Conservation (phyloP, 1,139 yeast species). For the Sugiyamaella novakii region DNA sequence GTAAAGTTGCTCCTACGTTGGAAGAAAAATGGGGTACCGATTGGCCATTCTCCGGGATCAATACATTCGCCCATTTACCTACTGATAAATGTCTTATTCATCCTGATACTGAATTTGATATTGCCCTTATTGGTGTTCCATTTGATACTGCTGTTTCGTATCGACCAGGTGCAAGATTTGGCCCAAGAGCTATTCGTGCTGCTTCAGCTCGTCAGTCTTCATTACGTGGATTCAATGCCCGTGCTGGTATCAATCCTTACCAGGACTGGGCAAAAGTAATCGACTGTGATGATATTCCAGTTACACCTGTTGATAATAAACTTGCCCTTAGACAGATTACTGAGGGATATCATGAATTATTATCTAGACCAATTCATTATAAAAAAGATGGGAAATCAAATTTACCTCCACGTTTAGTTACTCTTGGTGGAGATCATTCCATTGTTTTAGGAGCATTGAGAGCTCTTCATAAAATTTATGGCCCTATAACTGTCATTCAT, state of each 20-base stretch:
- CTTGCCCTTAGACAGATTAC: constrained; percentile 74
- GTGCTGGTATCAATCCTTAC: constrained; percentile 68
- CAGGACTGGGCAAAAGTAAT: constrained; percentile 56
- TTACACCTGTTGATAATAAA: constrained; percentile 76
- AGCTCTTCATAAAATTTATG: constrained; percentile 59
- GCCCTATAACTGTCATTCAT: constrained; percentile 69
- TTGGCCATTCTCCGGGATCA: constrained; percentile 32
- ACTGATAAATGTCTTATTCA: constrained; percentile 59
- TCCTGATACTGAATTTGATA: constrained; percentile 49
- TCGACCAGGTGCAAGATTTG: constrained; percentile 78
- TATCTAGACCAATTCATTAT: constrained; percentile 47
- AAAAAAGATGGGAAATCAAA: constrained; percentile 17
- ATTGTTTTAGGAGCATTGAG: constrained; percentile 68
- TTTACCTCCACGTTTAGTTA: constrained; percentile 28
- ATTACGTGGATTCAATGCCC: constrained; percentile 48
- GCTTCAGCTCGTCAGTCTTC: constrained; percentile 61
- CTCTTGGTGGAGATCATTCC: constrained; percentile 56
- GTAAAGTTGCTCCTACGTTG: constrained; percentile 20
- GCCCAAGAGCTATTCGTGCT: constrained; percentile 75
- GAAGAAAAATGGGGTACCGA: constrained; percentile 33
- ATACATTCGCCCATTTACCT: constrained; percentile 72
- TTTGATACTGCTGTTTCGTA: constrained; percentile 77
- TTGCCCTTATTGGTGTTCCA: constrained; percentile 74
- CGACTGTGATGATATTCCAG: constrained; percentile 82
- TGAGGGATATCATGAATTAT: constrained; percentile 60